Evolutionary conservation across 345 rosid species (phyloP).

Genomic region (Hevea brasiliensis): DNA sequence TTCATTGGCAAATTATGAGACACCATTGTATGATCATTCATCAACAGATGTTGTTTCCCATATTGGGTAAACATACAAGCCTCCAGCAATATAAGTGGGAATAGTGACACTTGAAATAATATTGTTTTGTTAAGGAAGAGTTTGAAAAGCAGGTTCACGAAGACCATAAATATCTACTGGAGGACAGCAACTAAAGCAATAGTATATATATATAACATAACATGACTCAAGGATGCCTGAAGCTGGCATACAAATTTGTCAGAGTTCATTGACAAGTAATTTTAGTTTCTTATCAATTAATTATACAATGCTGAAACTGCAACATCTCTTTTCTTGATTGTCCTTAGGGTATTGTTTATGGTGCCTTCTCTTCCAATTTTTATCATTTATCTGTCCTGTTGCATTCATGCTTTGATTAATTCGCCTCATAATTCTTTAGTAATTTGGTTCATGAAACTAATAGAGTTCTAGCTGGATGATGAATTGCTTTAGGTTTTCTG

Average conservation of each 20-base stretch:
- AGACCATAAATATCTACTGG: not conserved
- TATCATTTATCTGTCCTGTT: too few species aligned
- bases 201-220: not conserved
- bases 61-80: conserved; percentile 1
- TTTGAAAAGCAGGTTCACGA: not conserved
- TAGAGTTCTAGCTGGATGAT: not conserved
- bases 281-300: not conserved
- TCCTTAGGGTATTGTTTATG: not conserved
- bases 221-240: not conserved
- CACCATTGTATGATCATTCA: not conserved
- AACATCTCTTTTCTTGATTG: not conserved
- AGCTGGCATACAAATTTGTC: not conserved
- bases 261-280: not conserved
- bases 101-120: conserved; percentile 4
- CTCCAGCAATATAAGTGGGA: not conserved
- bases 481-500: conserved; percentile 3
- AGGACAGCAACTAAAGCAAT: too few species aligned
- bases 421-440: not conserved
- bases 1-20: not conserved
- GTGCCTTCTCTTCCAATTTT: not conserved
- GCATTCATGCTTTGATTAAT: not conserved
- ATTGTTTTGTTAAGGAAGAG: conserved; percentile 15
- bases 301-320: not conserved
- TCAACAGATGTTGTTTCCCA: not conserved
- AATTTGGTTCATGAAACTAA: conserved; percentile 4